Evolutionary conservation across 2,329 filamentous ascomycete species (phyloP), one percentile per base, ranked within the genome.

Genomic region (Chrysoporthe cubensis): DNA sequence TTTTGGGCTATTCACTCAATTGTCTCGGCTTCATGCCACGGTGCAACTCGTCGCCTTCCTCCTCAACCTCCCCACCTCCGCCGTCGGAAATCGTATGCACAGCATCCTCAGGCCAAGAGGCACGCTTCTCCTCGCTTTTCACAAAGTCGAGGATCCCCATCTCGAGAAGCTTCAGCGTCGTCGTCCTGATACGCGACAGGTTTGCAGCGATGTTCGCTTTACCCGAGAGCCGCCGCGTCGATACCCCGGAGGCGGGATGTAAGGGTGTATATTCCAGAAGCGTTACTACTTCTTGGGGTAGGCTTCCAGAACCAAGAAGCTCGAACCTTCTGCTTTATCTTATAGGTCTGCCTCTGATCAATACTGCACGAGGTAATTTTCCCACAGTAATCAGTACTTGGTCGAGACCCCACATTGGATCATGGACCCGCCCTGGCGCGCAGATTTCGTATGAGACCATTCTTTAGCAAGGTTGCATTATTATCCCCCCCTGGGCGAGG

Each of bases 21-120:
- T 68, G 66, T 56, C 66, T 65, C 44, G 66, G 66, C 64, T 68
- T 68, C 66, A 68, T 68, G 21, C 66, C 66, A 58, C 66, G 66
- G 50, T 68, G 66, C 42, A 68, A 48, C 57, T 66, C 66, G 48
- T 68, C 66, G 43, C 62, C 66, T 14, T 14, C 50, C 18, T 65
- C 66, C n/a, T 68, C 62, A 2, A 57, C 63, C 57, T 66, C 66
- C 1, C 46, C 62, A 32, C 26, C 44, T 32, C 59, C 62, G 13
- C 57, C 48, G 40, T 65, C 18, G 32, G 62, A 62, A n/a, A 50
- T 50, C 32, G 34, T 44, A 18, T 57, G 37, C 1, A 65, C 62
- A 14, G 32, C 44, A 60, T 62, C 66, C 14, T 68, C 66, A 21
- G 54, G 42, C 43, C 62, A 58, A 46, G 66, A 62, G 48, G 62